phyloP scores from a whole-genome alignment of 352 stramenopile species.

The Globisporangium apiculatum region DNA sequence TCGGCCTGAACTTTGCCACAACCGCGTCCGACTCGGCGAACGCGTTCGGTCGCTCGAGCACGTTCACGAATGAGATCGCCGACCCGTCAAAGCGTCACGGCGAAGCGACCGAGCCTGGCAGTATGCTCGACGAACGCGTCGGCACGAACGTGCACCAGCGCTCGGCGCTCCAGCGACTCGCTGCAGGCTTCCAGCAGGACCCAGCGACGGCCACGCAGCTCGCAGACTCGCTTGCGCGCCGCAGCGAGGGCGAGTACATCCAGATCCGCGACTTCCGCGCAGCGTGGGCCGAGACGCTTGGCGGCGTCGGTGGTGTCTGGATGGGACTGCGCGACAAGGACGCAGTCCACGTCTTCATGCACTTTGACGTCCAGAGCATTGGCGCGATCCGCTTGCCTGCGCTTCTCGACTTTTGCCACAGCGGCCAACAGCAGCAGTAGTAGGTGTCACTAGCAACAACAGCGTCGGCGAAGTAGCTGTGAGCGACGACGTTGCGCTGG shows the following conservation, averaged over 20 bases:
- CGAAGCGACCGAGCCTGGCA: slow-evolving; percentile 59
- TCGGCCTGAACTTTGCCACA: slow-evolving; percentile 45
- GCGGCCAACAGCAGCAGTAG: background rate
- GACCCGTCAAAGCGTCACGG: slow-evolving; percentile 58
- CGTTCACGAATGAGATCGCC: slow-evolving; percentile 67
- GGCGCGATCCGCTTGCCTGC: slow-evolving; percentile 36
- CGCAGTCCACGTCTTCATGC: slow-evolving; percentile 74
- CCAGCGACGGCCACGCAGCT: slow-evolving; percentile 6
- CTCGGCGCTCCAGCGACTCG: slow-evolving; percentile 42
- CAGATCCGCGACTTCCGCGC: slow-evolving; percentile 43
- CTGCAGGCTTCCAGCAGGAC: slow-evolving; percentile 16
- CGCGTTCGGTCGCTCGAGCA: slow-evolving; percentile 52
- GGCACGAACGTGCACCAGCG: slow-evolving; percentile 57
- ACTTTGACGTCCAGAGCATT: slow-evolving; percentile 62
- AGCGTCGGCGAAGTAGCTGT: background rate
- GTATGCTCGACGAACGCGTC: slow-evolving; percentile 34
- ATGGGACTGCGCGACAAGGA: slow-evolving; percentile 34
- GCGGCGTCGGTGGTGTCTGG: background rate
- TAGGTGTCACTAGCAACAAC: background rate
- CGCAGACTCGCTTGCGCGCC: slow-evolving; percentile 3
- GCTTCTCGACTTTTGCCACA: slow-evolving; percentile 32
- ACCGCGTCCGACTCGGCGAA: slow-evolving; percentile 49
- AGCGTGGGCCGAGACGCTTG: slow-evolving; percentile 9
- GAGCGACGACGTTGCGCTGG: background rate
- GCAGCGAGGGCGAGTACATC: slow-evolving; percentile 21